Base-by-base conservation (phyloP, 805 yeast species). In the Nakazawaea populi region DNA sequence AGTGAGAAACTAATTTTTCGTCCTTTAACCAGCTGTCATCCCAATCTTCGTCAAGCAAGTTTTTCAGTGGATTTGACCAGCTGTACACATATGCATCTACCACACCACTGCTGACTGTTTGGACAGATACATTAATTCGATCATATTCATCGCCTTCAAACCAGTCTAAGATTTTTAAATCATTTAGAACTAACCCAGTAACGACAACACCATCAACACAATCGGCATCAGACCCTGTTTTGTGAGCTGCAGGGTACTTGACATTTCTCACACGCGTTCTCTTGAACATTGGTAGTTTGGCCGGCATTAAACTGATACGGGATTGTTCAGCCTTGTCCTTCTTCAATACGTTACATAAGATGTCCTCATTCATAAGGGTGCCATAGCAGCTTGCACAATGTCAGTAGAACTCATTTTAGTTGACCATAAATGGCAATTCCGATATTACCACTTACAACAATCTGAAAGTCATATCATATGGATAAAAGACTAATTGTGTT, bases 111-210 rank as follows among this genome's bases (percentile, higher is more conserved):
- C 24, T 40, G 6, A 28, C 36, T 3, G 44, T 27, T 6, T 41
- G 48, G n/a, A 59, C 58, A 6, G 29, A 29, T 4, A 56, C 56
- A 5, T 36, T 35, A 34, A 44, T 38, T 24, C 63, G 52, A 9
- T 31, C 14, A 37, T 60, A 61, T 31, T 60, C 60, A 35, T 52
- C 57, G 10, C 63, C 64, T 51, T 61, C 65, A 50, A 61, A 61
- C 36, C 51, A 30, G 46, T 61, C 65, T 28, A 60, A 44, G 31
- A 50, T 53, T 6, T 35, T 24, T 12, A 60, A n/a, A 28, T 59
- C 57, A 9, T 39, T 51, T 1, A 24, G 48, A 10, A 53, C 50
- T 8, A 60, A 42, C 12, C 53, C 50, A 36, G 53, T 53, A 9
- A 53, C 58, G 1, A 60, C 51, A 9, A 52, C 47, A 1, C 63